Percentiles rank a stretch among this genome's conserved stretches.
Conservation (phyloP, 495 filamentous ascomycete species). For the Xylaria acuta region DNA sequence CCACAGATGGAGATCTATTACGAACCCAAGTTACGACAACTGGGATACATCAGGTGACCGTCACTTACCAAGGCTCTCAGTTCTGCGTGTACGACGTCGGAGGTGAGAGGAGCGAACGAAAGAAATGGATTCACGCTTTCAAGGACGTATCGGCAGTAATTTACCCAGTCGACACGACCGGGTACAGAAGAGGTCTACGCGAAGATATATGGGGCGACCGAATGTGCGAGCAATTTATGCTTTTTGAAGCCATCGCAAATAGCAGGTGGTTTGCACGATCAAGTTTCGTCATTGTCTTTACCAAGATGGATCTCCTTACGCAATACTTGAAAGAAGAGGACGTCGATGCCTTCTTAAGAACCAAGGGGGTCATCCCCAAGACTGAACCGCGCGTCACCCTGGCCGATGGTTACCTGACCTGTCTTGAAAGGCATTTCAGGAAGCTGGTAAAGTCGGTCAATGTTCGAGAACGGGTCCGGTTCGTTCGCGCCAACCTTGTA, state of each 20-base stretch:
- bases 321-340: slow-evolving; percentile 8
- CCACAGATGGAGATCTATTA: neutral
- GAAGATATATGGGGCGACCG: neutral
- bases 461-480: neutral
- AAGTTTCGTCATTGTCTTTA: slow-evolving; percentile 8
- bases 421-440: neutral
- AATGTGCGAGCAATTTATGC: slow-evolving; percentile 6
- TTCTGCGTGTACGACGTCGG: slow-evolving; percentile 91
- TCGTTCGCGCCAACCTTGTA: slow-evolving; percentile 4
- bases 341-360: neutral
- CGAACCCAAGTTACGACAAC: slow-evolving; percentile 18
- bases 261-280: neutral
- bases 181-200: neutral
- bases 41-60: neutral
- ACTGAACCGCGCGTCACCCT: neutral
- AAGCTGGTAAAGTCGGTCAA: neutral
- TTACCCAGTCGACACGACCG: slow-evolving; percentile 11
- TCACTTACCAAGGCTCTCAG: neutral
- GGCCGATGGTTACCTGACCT: neutral
- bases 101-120: slow-evolving; percentile 90
- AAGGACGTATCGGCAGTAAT: slow-evolving; percentile 70
- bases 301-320: slow-evolving; percentile 10
- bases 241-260: slow-evolving; percentile 9
- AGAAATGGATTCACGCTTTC: slow-evolving; percentile 99
- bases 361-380: neutral